phyloP scores from a whole-genome alignment of 73 alveolate genomes.

The Paramecium sonneborni region DNA sequence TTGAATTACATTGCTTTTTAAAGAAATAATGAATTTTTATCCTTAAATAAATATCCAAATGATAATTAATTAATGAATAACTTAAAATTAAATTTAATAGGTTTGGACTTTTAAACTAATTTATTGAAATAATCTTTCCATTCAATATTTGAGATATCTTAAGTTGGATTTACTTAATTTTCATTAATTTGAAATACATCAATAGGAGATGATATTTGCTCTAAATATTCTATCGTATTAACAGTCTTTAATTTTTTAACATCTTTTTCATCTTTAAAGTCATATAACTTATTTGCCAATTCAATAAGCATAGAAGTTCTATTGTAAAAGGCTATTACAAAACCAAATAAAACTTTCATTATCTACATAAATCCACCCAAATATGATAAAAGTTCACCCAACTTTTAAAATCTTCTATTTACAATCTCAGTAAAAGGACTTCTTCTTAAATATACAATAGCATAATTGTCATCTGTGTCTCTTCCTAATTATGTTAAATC shows the following conservation, averaged over 20 bases:
- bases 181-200: background rate
- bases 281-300: constrained; percentile 10
- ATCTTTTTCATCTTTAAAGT: constrained; percentile 7
- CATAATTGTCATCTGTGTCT: constrained; percentile 3
- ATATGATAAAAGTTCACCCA: background rate
- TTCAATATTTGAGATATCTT: background rate
- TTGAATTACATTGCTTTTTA: background rate
- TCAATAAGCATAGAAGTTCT: background rate
- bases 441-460: background rate
- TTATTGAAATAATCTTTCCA: background rate
- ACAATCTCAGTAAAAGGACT: background rate
- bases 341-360: background rate
- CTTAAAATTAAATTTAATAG: background rate
- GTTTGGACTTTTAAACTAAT: background rate
- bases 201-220: background rate
- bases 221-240: background rate
- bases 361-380: constrained; percentile 36
- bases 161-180: background rate
- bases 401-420: background rate
- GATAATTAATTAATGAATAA: background rate
- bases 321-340: background rate
- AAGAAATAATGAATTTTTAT: background rate
- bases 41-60: background rate
- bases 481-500: background rate
- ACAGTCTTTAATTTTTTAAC: background rate